Conservation (phyloP, 306 rosid species). For the Aeschynomene evenia region DNA sequence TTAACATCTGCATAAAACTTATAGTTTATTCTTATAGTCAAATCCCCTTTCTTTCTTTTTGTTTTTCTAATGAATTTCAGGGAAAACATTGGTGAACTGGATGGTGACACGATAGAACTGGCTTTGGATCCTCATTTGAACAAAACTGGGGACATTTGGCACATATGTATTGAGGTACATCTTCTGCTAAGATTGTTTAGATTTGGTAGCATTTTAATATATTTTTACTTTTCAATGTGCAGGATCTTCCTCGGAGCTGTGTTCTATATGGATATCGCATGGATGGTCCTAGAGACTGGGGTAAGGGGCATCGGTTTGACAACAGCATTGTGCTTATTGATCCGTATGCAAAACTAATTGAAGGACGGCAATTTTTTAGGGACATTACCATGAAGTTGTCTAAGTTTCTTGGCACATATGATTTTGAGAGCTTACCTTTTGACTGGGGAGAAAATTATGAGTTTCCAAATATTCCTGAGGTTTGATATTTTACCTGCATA, state of each 20-base stretch:
- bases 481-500: conserved; percentile 57
- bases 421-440: conserved; percentile 78
- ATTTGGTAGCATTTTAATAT: background rate
- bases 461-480: conserved; percentile 90
- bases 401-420: conserved; percentile 78
- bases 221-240: conserved; percentile 16
- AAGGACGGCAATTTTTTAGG: conserved; percentile 85
- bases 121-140: conserved; percentile 71
- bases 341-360: conserved; percentile 91
- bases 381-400: conserved; percentile 56
- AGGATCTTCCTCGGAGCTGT: conserved; percentile 80
- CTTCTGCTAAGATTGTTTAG: conserved; percentile 2
- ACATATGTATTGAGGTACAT: conserved; percentile 77
- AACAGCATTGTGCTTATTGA: conserved; percentile 70
- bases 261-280: conserved; percentile 79
- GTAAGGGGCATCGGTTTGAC: conserved; percentile 90
- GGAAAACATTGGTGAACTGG: conserved; percentile 43
- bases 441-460: conserved; percentile 91
- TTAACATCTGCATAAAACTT: background rate
- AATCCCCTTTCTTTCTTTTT: conserved; percentile 17
- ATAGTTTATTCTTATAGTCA: conserved; percentile 14
- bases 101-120: conserved; percentile 63
- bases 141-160: conserved; percentile 97
- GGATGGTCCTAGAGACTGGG: conserved; percentile 84
- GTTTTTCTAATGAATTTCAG: conserved; percentile 31